Percentiles rank a stretch among this genome's conserved stretches.
These are phyloP conservation scores for Mediolabrus comicus DNA, from an alignment of 108 stramenopile genomes.

Conservation along the genomic window DNA sequence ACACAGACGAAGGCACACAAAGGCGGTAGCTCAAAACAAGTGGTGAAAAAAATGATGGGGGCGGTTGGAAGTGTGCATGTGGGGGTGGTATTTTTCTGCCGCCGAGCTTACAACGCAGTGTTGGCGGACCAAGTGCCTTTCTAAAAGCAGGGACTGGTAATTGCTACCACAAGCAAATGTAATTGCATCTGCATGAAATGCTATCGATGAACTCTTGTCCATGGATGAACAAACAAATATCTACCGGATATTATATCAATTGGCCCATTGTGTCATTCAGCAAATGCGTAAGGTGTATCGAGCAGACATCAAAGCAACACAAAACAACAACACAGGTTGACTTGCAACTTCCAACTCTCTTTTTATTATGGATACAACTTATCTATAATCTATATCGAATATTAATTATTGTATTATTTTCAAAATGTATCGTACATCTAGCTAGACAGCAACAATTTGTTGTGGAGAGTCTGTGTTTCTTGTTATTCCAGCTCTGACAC, in stretches of 20 bases:
- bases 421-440: neutral
- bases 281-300: neutral
- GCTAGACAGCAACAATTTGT: neutral
- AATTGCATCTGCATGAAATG: neutral
- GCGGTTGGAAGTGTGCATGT: slow-evolving; percentile 45
- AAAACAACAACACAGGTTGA: neutral
- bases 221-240: neutral
- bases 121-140: slow-evolving; percentile 37
- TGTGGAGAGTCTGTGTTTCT: neutral
- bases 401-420: no score
- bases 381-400: no score
- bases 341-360: no score
- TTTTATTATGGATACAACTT: no score
- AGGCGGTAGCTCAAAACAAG: neutral
- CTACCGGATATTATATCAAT: neutral
- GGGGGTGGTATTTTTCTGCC: slow-evolving; percentile 41
- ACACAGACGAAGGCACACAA: neutral
- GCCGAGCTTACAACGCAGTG: slow-evolving; percentile 23
- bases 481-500: neutral
- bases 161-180: slow-evolving; percentile 46
- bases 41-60: neutral
- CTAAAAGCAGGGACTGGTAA: slow-evolving; percentile 33
- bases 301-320: neutral
- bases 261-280: neutral
- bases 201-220: neutral